A percentile compares a stretch with the other conserved stretches of the same genome.
Conservation (phyloP, 2,329 filamentous ascomycete species). For the Paraphaeosphaeria sporulosa region DNA sequence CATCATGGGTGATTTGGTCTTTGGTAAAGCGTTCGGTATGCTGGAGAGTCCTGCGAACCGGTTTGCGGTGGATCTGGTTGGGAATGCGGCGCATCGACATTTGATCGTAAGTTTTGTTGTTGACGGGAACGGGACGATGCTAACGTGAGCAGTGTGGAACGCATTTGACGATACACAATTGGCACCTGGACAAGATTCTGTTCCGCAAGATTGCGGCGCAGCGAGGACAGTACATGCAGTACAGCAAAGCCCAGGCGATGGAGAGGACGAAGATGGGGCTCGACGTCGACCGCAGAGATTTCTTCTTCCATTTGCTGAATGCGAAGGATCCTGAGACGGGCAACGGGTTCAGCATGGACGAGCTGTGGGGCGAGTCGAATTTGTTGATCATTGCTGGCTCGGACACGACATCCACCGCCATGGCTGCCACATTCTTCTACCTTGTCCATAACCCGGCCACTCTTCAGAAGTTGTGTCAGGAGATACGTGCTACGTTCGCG, state of each 20-base stretch:
- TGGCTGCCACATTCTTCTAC: slow-evolving; percentile 55
- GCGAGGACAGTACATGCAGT: slow-evolving; percentile 52
- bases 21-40: slow-evolving; percentile 56
- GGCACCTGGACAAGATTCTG: slow-evolving; percentile 53
- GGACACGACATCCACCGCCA: slow-evolving; percentile 55
- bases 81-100: slow-evolving; percentile 55
- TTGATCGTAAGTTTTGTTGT: slow-evolving; percentile 46
- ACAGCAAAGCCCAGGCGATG: slow-evolving; percentile 53
- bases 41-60: slow-evolving; percentile 51
- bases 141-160: slow-evolving; percentile 49
- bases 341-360: slow-evolving; percentile 53
- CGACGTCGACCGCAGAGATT: slow-evolving; percentile 54
- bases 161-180: slow-evolving; percentile 53
- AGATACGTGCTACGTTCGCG: slow-evolving; percentile 44
- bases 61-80: slow-evolving; percentile 52
- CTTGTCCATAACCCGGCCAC: slow-evolving; percentile 50
- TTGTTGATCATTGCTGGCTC: slow-evolving; percentile 59
- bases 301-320: slow-evolving; percentile 58
- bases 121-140: slow-evolving; percentile 12
- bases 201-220: slow-evolving; percentile 54
- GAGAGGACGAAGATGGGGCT: slow-evolving; percentile 52
- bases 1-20: slow-evolving; percentile 59
- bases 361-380: slow-evolving; percentile 59
- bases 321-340: slow-evolving; percentile 57
- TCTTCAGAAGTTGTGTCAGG: slow-evolving; percentile 42